Evolutionary conservation across 345 rosid species (phyloP).

Genomic region (Aurinia saxatilis): DNA sequence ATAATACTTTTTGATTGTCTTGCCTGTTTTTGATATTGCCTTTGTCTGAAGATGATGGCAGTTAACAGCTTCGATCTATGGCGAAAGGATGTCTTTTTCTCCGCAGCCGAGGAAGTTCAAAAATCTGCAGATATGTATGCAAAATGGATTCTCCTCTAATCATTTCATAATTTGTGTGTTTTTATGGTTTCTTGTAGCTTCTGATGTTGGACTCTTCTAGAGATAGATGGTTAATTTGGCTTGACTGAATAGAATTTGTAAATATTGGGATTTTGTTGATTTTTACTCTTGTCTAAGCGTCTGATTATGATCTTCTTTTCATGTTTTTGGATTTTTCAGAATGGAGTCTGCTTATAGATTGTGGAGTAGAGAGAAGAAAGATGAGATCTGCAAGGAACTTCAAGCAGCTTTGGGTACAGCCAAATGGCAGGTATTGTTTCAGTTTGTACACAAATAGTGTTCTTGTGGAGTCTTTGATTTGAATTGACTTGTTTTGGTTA

Average conservation of each 20-base stretch:
- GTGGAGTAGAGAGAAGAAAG: conserved; percentile 59
- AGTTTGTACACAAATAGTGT: too few relatives aligned
- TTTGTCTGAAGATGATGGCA: conserved; percentile 52
- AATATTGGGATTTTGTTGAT: too few relatives aligned
- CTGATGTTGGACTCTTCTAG: neutral
- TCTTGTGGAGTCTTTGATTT: neutral
- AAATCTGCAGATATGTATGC: conserved; percentile 75
- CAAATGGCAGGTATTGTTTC: conserved; percentile 71
- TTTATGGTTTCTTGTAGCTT: too few relatives aligned
- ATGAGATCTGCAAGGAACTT: conserved; percentile 58
- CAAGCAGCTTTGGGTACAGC: conserved; percentile 77
- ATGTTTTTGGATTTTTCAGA: conserved; percentile 24
- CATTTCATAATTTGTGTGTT: neutral
- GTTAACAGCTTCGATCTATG: conserved; percentile 68
- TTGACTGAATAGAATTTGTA: too few relatives aligned
- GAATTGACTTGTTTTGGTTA: neutral
- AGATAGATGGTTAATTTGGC: neutral
- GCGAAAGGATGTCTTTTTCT: conserved; percentile 72
- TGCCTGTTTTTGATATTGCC: neutral
- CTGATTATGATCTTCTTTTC: too few relatives aligned
- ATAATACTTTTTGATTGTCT: too few relatives aligned
- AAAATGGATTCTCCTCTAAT: neutral
- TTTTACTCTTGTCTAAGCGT: too few relatives aligned
- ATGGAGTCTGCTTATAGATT: conserved; percentile 73
- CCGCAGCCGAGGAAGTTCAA: conserved; percentile 86